Evolutionary conservation across 2,329 filamentous ascomycete species (phyloP), one percentile per base, ranked within the genome.

Genomic region (Aspergillus fijiensis): DNA sequence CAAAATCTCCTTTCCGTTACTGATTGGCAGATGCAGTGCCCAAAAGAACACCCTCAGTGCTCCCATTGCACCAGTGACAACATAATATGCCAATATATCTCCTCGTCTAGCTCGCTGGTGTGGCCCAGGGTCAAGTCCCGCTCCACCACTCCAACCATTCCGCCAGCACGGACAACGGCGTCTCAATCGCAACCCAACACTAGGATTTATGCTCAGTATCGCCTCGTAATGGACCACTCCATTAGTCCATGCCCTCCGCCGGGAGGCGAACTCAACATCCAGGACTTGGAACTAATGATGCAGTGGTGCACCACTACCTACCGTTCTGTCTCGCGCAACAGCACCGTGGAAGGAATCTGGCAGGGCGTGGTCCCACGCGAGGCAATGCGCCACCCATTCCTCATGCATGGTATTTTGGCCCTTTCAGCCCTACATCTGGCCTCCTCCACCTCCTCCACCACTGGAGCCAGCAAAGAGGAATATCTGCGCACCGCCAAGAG

Each of bases 381-480:
- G 45, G 69, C 73, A 11, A 67, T 74, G 56, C 62, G 60, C 12
- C 67, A 71, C 42, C 65, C 70, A 16, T 68, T 68, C 42, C 60
- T 76, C 5, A 71, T 72, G 60, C 73, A 76, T 60, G 72, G 72
- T 3, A 68, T 76, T n/a, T 63, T 76, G 11, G 73, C 74, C 0
- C 59, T 76, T 5, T 74, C 74, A 1, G 72, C 74, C 5, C 65
- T 76, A 3, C 70, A 76, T 48, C 60, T 75, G 2, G 70, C 70
- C 7, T 63, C 70, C 7, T 63, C 63, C 29, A 61, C 57, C 5
- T 63, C 62, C 23, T 60, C 60, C 25, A 66, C 29, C 39, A 49
- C 57, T 11, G 63, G 60, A 4, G 57, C 60, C n/a, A 60, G 57
- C 3, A 65, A 61, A 53, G 66, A 68, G 51, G 58, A 57, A 16